These are phyloP conservation scores for Durotheca rogersii DNA, from an alignment of 495 filamentous ascomycete species.

Conservation along the genomic window DNA sequence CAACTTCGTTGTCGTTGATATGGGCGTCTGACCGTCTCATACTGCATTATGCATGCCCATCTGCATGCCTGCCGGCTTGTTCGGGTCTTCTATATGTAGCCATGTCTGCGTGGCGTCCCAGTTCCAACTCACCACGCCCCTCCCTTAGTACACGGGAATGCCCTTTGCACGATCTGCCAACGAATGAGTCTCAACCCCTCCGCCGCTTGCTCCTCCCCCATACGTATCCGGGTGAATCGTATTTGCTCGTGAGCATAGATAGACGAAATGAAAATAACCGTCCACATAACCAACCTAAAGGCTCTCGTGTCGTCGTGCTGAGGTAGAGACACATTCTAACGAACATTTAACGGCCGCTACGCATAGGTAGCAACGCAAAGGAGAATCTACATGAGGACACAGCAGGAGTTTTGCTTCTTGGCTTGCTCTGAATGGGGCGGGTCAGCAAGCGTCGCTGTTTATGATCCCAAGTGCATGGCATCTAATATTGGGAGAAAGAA, in stretches of 20 bases:
- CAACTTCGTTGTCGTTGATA: background rate
- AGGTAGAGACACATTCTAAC: conserved; percentile 19
- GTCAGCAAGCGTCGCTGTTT: too few relatives aligned
- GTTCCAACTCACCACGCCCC: background rate
- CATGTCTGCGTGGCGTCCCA: conserved; percentile 15
- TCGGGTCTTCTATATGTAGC: conserved; percentile 26
- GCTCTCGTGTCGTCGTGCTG: conserved; percentile 25
- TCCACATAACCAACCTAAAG: conserved; percentile 11
- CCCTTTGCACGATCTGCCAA: conserved; percentile 12
- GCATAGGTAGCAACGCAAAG: background rate
- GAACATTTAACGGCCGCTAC: background rate
- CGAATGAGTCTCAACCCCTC: conserved; percentile 17
- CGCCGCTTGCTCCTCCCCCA: too few relatives aligned
- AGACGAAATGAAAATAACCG: conserved; percentile 21
- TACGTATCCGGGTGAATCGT: background rate
- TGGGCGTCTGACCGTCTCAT: conserved; percentile 19
- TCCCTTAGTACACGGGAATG: conserved; percentile 5
- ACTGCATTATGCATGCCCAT: conserved; percentile 20
- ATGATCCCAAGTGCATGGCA: too few relatives aligned
- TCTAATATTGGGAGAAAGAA: too few relatives aligned
- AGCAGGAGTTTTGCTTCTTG: conserved; percentile 97
- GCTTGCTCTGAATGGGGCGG: conserved; percentile 55
- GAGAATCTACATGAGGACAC: conserved; percentile 69
- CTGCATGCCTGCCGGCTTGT: background rate
- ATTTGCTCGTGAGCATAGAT: conserved; percentile 20